Conservation (phyloP, 164 flowering plant genomes). For the Paratinospora sagittata region DNA sequence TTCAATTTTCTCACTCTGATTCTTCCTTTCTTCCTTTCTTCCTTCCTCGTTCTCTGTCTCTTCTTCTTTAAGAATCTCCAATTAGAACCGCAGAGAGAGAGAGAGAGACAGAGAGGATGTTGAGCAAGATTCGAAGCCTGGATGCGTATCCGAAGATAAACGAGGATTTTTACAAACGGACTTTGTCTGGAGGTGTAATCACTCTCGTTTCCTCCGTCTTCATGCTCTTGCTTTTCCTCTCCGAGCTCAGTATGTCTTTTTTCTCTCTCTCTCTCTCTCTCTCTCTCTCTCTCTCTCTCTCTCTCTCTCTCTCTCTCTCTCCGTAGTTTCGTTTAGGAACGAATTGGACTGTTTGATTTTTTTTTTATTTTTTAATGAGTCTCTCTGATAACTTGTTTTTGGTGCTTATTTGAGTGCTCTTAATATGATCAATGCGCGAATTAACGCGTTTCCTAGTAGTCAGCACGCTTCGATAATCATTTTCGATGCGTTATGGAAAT, state of each 20-base stretch:
- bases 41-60: too few relatives aligned
- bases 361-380: too few relatives aligned
- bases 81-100: not conserved
- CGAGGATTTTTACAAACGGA: constrained; percentile 69
- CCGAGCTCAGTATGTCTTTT: constrained; percentile 64
- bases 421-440: too few relatives aligned
- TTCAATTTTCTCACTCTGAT: too few relatives aligned
- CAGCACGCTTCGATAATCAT: too few relatives aligned
- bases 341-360: too few relatives aligned
- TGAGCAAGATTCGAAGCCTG: constrained; percentile 39
- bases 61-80: not conserved
- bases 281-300: not conserved
- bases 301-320: not conserved
- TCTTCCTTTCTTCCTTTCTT: too few relatives aligned
- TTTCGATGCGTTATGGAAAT: too few relatives aligned
- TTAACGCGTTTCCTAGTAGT: too few relatives aligned
- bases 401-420: too few relatives aligned
- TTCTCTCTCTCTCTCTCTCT: constrained; percentile 11
- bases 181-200: constrained; percentile 67
- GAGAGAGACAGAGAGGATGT: not conserved
- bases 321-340: not conserved
- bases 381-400: too few relatives aligned
- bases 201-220: constrained; percentile 50
- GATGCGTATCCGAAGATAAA: constrained; percentile 76
- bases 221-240: constrained; percentile 62